Evolutionary conservation across 208 protist species (phyloP).

Genomic region (Wallacemonas sp.): DNA sequence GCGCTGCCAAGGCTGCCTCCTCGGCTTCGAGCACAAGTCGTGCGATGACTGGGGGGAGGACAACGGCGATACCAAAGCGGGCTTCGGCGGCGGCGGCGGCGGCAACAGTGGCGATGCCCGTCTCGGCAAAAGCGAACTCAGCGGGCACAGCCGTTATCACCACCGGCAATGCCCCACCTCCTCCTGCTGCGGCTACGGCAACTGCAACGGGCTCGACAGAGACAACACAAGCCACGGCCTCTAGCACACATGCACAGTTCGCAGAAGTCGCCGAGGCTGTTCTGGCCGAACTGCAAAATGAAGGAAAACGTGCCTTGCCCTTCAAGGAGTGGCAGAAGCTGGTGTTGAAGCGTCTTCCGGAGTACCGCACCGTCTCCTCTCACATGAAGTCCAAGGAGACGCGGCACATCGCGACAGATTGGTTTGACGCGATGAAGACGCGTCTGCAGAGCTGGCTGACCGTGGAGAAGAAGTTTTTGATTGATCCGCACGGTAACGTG

Average conservation of each 20-base stretch:
- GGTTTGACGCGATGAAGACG: slow-evolving; percentile 59
- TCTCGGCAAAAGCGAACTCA: neutral
- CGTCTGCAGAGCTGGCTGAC: slow-evolving; percentile 48
- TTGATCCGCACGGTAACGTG: slow-evolving; percentile 64
- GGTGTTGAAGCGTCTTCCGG: slow-evolving; percentile 64
- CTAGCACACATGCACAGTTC: slow-evolving; percentile 5
- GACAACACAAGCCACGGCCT: neutral
- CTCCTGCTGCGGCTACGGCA: neutral
- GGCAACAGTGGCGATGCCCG: neutral
- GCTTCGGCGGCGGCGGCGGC: no score
- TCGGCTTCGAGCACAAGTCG: neutral
- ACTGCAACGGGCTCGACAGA: neutral
- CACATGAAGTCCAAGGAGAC: slow-evolving; percentile 48
- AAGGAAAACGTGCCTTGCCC: slow-evolving; percentile 23
- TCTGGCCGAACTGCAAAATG: slow-evolving; percentile 16
- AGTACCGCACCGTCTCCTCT: slow-evolving; percentile 51
- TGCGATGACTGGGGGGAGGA: neutral
- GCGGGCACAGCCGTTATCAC: neutral
- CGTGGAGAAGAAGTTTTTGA: slow-evolving; percentile 41
- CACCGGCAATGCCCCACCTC: neutral
- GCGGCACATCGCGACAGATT: slow-evolving; percentile 58
- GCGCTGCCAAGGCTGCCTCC: neutral
- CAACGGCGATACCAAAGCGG: neutral
- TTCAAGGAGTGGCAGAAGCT: slow-evolving; percentile 66
- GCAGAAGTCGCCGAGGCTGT: slow-evolving; percentile 17